Evolutionary conservation across 257 asterid genomes (phyloP).

Genomic region (Coffea canephora): DNA sequence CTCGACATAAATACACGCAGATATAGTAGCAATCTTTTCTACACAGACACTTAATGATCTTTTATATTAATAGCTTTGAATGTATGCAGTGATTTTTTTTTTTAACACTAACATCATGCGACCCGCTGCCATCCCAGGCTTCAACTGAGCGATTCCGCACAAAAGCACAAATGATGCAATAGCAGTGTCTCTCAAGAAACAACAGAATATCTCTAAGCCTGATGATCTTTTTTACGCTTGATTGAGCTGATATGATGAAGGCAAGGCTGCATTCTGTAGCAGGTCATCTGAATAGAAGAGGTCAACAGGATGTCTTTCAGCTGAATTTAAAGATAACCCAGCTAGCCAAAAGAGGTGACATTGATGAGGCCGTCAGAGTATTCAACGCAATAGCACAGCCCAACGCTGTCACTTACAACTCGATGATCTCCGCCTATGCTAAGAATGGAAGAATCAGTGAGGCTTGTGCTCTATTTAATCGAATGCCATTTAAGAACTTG

Average conservation of each 20-base stretch:
- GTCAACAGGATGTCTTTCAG: conserved; percentile 12
- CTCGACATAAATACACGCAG: too few species aligned
- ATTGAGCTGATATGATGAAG: not conserved
- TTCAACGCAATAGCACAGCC: conserved; percentile 31
- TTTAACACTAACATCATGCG: too few species aligned
- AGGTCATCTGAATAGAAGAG: conserved; percentile 16
- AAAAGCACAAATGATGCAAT: too few species aligned
- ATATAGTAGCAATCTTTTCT: too few species aligned
- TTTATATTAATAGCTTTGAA: too few species aligned
- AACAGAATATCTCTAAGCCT: too few species aligned
- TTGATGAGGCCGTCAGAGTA: conserved; percentile 31
- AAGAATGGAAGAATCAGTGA: conserved; percentile 32
- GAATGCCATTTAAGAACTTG: conserved; percentile 26
- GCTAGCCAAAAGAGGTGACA: conserved; percentile 31
- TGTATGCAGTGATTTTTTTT: too few species aligned
- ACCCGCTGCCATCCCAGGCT: too few species aligned
- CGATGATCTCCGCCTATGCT: conserved; percentile 41
- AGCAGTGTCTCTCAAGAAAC: too few species aligned
- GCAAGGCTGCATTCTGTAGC: conserved; percentile 15
- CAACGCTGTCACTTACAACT: conserved; percentile 38
- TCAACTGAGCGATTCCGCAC: too few species aligned
- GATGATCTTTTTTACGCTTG: too few species aligned
- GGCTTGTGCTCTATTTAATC: conserved; percentile 30
- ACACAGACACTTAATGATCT: too few species aligned
- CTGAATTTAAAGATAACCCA: conserved; percentile 33